These are phyloP conservation scores for Rhypophila decipiens DNA, from an alignment of 495 filamentous ascomycete genomes.

Conservation along the genomic window DNA sequence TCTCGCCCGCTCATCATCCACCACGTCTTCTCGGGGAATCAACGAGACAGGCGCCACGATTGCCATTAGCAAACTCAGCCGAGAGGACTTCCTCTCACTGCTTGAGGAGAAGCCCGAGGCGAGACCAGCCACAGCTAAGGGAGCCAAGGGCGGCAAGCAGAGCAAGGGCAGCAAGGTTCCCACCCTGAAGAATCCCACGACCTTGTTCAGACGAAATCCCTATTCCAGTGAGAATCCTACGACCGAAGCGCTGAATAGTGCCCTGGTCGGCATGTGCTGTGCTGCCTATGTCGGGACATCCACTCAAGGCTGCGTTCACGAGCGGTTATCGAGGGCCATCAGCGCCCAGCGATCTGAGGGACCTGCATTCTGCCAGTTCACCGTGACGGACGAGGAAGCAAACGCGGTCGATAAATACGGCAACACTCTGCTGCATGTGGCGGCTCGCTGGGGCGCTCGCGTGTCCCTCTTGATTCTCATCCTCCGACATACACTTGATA, in stretches of 20 bases:
- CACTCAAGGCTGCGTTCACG: constrained; percentile 18
- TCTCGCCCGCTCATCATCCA: constrained; percentile 25
- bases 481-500: constrained; percentile 23
- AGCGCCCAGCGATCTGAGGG: constrained; percentile 19
- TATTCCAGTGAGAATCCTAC: constrained; percentile 17
- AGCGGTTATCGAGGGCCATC: constrained; percentile 23
- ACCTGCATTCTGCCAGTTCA: constrained; percentile 19
- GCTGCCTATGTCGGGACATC: constrained; percentile 7
- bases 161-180: neutral
- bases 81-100: constrained; percentile 23
- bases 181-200: constrained; percentile 3
- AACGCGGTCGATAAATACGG: constrained; percentile 25
- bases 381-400: constrained; percentile 23
- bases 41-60: constrained; percentile 17
- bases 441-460: constrained; percentile 27
- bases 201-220: constrained; percentile 15
- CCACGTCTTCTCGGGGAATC: constrained; percentile 22
- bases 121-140: neutral
- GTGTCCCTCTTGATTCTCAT: constrained; percentile 23
- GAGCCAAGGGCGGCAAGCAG: constrained; percentile 1
- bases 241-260: constrained; percentile 22
- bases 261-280: constrained; percentile 25
- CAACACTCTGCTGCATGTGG: constrained; percentile 27
- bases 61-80: constrained; percentile 26
- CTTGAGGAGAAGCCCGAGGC: constrained; percentile 24